These are phyloP conservation scores for Sechiopsis laciniata DNA, from an alignment of 306 rosid genomes.

Conservation along the genomic window DNA sequence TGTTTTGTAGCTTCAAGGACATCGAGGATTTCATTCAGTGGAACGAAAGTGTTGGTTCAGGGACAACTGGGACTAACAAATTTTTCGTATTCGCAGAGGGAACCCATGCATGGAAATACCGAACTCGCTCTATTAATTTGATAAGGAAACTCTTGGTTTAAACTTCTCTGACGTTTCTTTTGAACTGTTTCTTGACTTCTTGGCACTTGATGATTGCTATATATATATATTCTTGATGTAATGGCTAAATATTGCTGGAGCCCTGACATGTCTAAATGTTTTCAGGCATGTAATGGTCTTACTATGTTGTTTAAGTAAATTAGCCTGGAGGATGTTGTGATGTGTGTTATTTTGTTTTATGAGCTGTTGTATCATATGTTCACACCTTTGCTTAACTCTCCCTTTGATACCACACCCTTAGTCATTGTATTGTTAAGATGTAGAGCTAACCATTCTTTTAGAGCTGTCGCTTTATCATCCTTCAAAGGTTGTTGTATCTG, in stretches of 20 bases:
- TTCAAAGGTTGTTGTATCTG: conserved; percentile 28
- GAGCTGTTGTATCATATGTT: conserved; percentile 47
- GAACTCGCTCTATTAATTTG: conserved; percentile 32
- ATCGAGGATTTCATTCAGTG: neutral
- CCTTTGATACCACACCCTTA: conserved; percentile 34
- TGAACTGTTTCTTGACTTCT: conserved; percentile 43
- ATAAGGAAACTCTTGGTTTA: conserved; percentile 45
- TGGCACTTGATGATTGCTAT: conserved; percentile 39
- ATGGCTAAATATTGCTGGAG: conserved; percentile 61
- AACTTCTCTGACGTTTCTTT: conserved; percentile 50
- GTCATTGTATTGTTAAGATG: conserved; percentile 38
- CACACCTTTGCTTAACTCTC: conserved; percentile 22
- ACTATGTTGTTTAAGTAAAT: conserved; percentile 59
- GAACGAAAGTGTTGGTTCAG: neutral
- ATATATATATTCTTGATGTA: conserved; percentile 43
- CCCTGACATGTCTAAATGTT: conserved; percentile 52
- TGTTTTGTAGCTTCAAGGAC: conserved; percentile 13
- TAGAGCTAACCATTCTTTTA: conserved; percentile 56
- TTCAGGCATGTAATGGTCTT: conserved; percentile 42
- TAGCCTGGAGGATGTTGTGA: conserved; percentile 58
- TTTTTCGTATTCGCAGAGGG: neutral
- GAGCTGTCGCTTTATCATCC: conserved; percentile 33
- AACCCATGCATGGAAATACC: conserved; percentile 12
- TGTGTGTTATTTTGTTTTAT: conserved; percentile 48
- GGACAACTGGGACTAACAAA: neutral